Evolutionary conservation across 768 basidiomycete species (phyloP), one percentile per base, ranked within the genome.

Genomic region (Cystobasidium onofrii): DNA sequence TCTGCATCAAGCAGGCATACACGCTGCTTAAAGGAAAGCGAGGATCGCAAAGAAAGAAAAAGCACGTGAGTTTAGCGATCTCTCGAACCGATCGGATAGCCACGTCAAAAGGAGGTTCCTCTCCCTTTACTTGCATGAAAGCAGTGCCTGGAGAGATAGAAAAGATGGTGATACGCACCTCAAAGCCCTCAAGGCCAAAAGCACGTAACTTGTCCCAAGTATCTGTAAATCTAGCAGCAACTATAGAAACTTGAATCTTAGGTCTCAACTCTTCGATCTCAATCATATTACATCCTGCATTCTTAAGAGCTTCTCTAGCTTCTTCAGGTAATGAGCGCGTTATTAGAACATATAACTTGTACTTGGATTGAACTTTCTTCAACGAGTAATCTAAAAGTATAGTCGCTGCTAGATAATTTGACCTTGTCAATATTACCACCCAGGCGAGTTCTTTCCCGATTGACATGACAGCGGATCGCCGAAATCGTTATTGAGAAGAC

Each of bases 1-100:
- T 95, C 92, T 23, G 88, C 87, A 80, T 95, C 92, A 63, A 94
- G 81, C 43, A 94, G 84, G 69, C 92, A 88, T 69, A 94, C 79
- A 20, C 81, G 76, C 81, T 82, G 74, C 1, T 1, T 41, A 23
- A 18, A 44, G 13, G 33, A 29, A 0, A 20, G 7, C 20, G n/a
- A 55, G 54, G 54, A 34, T 60, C 13, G n/a, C n/a, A n/a, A 60
- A 15, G 46, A 20, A 50, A 20, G 46, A 3, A 50, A n/a, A 50
- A 50, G 0, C 29, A 31, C 41, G 31, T 7, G 39, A 31, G 36
- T 2, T n/a, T 1, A 13, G 2, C 54, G 50, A 6, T 23, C 64
- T 4, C 9, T 7, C 13, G 10, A 27, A 25, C 25, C 57, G 57
- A 60, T 27, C 29, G 27, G 57, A 60, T 60, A 34, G 57, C 57